Conservation (phyloP, 1,284 basidiomycete genomes). For the Fomitopsis schrenkii region DNA sequence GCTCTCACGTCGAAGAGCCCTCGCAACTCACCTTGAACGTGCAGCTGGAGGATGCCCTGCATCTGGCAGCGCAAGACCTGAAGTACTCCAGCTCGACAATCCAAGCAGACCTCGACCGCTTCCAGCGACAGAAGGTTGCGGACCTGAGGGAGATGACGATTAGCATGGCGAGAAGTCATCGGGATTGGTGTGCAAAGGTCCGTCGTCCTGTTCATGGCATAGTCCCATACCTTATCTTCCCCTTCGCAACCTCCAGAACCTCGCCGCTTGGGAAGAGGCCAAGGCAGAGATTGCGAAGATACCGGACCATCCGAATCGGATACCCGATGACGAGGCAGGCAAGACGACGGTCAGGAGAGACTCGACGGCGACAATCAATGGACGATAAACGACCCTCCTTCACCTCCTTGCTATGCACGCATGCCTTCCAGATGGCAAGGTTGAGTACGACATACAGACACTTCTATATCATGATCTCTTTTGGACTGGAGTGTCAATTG, state of each 20-base stretch:
- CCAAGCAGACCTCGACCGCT: slow-evolving; percentile 96
- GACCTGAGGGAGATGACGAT: slow-evolving; percentile 93
- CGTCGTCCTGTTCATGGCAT: slow-evolving; percentile 8
- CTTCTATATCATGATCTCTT: not conserved
- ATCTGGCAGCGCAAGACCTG: slow-evolving; percentile 86
- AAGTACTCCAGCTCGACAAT: slow-evolving; percentile 96
- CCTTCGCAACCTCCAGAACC: slow-evolving; percentile 57
- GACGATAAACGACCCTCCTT: slow-evolving; percentile 28
- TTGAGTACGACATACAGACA: not conserved
- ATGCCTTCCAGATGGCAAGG: not conserved
- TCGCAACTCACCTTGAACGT: not conserved
- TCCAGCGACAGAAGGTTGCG: slow-evolving; percentile 97
- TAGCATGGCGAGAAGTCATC: slow-evolving; percentile 84
- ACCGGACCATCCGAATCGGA: slow-evolving; percentile 80
- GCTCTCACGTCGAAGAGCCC: not conserved
- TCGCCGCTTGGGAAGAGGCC: slow-evolving; percentile 95
- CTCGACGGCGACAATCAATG: slow-evolving; percentile 54
- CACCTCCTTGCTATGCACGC: not conserved
- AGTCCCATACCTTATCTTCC: slow-evolving; percentile 1
- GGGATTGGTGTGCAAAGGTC: slow-evolving; percentile 95
- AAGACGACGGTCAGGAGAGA: slow-evolving; percentile 35
- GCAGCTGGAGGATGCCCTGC: slow-evolving; percentile 91
- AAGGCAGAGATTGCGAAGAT: slow-evolving; percentile 89
- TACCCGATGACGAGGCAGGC: slow-evolving; percentile 33
- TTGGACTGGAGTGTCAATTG: not conserved